Percentiles rank a stretch among this genome's conserved stretches.
Evolutionary conservation across 169 alveolate species (phyloP).

Genomic region (Plasmodium billcollinsi): DNA sequence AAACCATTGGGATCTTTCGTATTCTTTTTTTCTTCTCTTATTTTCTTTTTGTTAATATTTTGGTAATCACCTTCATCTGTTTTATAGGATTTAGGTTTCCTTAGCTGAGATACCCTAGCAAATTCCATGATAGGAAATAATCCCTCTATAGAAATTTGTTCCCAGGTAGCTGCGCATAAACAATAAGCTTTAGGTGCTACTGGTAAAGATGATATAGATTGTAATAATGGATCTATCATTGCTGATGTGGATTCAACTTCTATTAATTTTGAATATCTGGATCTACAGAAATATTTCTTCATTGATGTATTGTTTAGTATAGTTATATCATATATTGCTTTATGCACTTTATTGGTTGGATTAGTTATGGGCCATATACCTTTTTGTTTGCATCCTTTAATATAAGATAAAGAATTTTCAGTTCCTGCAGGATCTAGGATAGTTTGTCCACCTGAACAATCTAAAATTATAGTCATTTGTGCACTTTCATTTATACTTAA

Average conservation of each 20-base stretch:
- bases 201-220: constrained; percentile 80
- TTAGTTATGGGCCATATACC: constrained; percentile 93
- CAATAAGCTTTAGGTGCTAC: constrained; percentile 84
- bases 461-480: constrained; percentile 89
- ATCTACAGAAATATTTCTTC: constrained; percentile 89
- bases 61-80: neutral
- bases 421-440: constrained; percentile 91
- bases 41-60: neutral
- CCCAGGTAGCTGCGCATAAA: constrained; percentile 89
- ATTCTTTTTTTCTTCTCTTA: neutral
- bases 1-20: neutral
- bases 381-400: constrained; percentile 91
- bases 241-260: constrained; percentile 89
- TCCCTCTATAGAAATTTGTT: constrained; percentile 89
- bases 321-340: constrained; percentile 85
- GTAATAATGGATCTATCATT: constrained; percentile 86
- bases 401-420: constrained; percentile 81
- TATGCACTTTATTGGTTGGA: constrained; percentile 90
- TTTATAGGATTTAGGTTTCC: constrained; percentile 2
- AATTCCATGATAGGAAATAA: constrained; percentile 81
- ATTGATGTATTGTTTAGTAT: constrained; percentile 86
- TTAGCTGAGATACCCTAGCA: constrained; percentile 61
- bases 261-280: constrained; percentile 88
- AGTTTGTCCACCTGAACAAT: constrained; percentile 92
- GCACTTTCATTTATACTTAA: constrained; percentile 79